Conservation (phyloP, 345 rosid genomes). For the Corchorus olitorius region DNA sequence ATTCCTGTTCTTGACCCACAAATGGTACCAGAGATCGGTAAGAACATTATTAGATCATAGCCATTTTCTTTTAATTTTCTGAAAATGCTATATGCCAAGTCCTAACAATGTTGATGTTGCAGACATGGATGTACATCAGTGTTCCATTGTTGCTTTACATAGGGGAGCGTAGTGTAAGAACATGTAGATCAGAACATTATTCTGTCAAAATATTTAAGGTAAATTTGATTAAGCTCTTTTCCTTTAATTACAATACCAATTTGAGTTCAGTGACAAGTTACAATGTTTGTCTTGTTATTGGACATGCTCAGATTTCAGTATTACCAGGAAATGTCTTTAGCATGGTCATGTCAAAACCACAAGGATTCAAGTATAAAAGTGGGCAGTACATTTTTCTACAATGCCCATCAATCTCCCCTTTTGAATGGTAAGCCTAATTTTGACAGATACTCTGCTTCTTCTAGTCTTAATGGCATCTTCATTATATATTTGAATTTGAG, state of each 20-base stretch:
- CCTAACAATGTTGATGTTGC: slow-evolving; percentile 30
- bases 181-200: slow-evolving; percentile 73
- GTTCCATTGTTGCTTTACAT: slow-evolving; percentile 77
- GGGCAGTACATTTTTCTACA: slow-evolving; percentile 94
- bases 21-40: slow-evolving; percentile 82
- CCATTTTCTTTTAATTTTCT: too few species aligned
- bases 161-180: slow-evolving; percentile 73
- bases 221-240: slow-evolving; percentile 12
- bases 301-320: slow-evolving; percentile 64
- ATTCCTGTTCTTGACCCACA: slow-evolving; percentile 62
- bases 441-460: not conserved
- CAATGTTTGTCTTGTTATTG: slow-evolving; percentile 2
- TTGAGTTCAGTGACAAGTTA: not conserved
- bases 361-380: slow-evolving; percentile 86
- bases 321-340: slow-evolving; percentile 90
- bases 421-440: slow-evolving; percentile 68
- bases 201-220: slow-evolving; percentile 77
- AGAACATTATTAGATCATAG: slow-evolving; percentile 30
- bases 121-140: slow-evolving; percentile 96
- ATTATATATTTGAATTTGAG: not conserved
- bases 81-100: too few species aligned
- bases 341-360: slow-evolving; percentile 84
- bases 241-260: not conserved
- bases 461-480: not conserved
- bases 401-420: slow-evolving; percentile 78